phyloP scores from a whole-genome alignment of 2,329 filamentous ascomycete species.

The Curvularia eragrostidis region DNA sequence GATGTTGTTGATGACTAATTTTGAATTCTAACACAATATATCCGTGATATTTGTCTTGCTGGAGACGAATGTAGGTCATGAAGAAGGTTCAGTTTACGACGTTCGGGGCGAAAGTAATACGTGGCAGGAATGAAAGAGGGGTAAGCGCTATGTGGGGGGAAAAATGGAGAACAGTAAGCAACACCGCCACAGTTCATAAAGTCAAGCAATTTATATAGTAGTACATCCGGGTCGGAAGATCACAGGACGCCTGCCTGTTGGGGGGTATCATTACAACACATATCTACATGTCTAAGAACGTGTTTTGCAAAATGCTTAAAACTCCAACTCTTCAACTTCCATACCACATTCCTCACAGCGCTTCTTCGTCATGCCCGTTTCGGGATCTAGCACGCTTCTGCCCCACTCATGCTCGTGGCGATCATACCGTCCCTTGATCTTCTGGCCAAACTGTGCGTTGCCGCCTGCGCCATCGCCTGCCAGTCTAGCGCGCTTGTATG shows the following conservation, averaged over 20 bases:
- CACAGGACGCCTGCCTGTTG: no score
- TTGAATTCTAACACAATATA: no score
- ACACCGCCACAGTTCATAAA: no score
- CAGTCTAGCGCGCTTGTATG: conserved; percentile 68
- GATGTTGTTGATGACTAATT: background rate
- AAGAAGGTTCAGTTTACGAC: no score
- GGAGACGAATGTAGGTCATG: no score
- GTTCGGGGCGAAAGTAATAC: background rate
- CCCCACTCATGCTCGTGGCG: conserved; percentile 92
- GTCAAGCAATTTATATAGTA: no score
- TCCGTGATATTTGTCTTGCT: no score
- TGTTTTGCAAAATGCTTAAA: conserved; percentile 50
- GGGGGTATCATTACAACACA: background rate
- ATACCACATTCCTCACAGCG: conserved; percentile 71
- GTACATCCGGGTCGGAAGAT: no score
- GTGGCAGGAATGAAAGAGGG: background rate
- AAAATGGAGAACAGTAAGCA: no score
- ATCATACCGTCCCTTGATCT: conserved; percentile 65
- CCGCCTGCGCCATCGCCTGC: conserved; percentile 53
- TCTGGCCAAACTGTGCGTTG: conserved; percentile 72
- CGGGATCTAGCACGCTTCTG: conserved; percentile 62
- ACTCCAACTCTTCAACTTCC: conserved; percentile 71
- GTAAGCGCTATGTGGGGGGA: background rate
- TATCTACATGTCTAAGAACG: background rate
- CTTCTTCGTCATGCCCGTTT: conserved; percentile 79